Base-by-base conservation (phyloP, 2,329 filamentous ascomycete species). In the Beauveria medogensis region DNA sequence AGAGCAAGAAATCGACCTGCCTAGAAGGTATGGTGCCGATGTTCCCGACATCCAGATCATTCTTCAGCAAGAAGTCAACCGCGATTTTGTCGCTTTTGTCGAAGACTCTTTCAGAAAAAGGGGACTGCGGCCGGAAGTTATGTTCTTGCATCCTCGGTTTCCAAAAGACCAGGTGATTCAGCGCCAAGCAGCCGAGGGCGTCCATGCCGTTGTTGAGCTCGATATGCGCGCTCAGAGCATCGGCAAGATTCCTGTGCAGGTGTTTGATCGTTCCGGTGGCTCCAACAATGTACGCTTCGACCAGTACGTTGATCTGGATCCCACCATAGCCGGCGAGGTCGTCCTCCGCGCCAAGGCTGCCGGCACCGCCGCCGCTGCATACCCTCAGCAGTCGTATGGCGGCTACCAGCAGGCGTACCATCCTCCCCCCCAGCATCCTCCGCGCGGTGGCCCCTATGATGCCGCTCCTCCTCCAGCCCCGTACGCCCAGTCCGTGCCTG, bases 11-110 rank as follows among this genome's bases (percentile, higher is more conserved):
- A 77, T 92, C 14, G 87, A 89, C 34, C 82, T 96, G 8, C 90
- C 91, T 48, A 83, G 86, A 60, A 82, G 92, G 61, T 83, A 86
- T 62, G 86, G 90, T 5, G 78, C 82, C 61, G 85, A 94, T 65
- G 86, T 97, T 24, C 92, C 93, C 2, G 92, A 97, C 67, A 89
- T 97, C 18, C 92, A 97, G 71, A 85, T 97, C 34, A 83, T 97
- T 30, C 82, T 95, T 5, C 79, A 93, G 50, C 87, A 93, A 65
- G 86, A 92, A 66, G 81, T 95, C 14, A 85, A 88, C 62, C 81
- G 88, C 63, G 87, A 91, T 61, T 97, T 96, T 69, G 85, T 96
- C 55, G 81, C 81, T 57, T 96, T 90, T 82, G 87, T 96, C 12
- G 89, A 96, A 70, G 82, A 82, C 40, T 82, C 86, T 0, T 95